Percentiles rank a stretch among this genome's conserved stretches.
Evolutionary conservation across 1,284 basidiomycete genomes (phyloP).

Genomic region (Hortiboletus rubellus): DNA sequence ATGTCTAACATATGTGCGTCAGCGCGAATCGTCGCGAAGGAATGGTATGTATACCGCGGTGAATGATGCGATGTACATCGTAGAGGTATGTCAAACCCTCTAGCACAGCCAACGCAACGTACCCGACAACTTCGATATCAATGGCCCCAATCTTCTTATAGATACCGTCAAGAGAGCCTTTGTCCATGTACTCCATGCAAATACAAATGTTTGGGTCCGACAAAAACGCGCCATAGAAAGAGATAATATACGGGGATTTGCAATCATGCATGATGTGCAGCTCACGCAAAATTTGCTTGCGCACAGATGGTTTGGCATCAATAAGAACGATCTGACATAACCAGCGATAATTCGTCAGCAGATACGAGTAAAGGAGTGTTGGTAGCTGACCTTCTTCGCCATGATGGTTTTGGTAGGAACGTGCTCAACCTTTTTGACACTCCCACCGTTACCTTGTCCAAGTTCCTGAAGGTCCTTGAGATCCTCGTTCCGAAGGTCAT

Average conservation of each 20-base stretch:
- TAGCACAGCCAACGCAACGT: conserved; percentile 90
- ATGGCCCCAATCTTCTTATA: conserved; percentile 94
- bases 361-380: neutral
- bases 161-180: conserved; percentile 86
- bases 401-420: conserved; percentile 86
- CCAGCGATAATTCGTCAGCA: neutral
- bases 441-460: conserved; percentile 97
- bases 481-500: conserved; percentile 79
- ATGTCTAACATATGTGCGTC: conserved; percentile 68
- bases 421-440: conserved; percentile 94
- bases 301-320: conserved; percentile 95
- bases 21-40: neutral
- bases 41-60: conserved; percentile 71
- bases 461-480: conserved; percentile 85
- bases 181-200: conserved; percentile 98
- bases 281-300: conserved; percentile 97
- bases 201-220: conserved; percentile 98
- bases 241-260: conserved; percentile 90
- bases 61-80: conserved; percentile 98
- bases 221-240: conserved; percentile 95
- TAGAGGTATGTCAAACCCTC: conserved; percentile 97
- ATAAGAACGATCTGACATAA: conserved; percentile 88
- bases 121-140: conserved; percentile 85
- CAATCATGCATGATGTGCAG: conserved; percentile 99
- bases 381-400: conserved; percentile 84